Evolutionary conservation across 345 rosid genomes (phyloP), one percentile per base, ranked within the genome.

Genomic region (Sapria himalayana): DNA sequence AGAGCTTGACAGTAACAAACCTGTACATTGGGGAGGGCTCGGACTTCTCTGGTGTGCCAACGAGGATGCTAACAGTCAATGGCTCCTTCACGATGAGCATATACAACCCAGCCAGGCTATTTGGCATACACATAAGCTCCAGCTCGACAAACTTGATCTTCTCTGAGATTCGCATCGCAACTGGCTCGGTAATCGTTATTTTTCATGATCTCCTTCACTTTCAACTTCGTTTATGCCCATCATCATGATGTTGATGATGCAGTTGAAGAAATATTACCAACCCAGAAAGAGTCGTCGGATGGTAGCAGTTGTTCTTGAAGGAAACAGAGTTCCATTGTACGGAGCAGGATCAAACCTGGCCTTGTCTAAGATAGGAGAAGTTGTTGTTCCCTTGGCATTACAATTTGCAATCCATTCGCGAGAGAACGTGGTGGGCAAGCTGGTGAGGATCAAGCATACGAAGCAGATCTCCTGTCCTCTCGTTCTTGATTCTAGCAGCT

Each of bases 111-210:
- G 94, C 86, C 12, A 39, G 74, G 7, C 33, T 64, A 45, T 82
- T 82, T 52, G 94, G 94, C 41, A 66, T 82, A 49, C 92, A 75
- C 50, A 78, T 78, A 25, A 73, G 53, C 57, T 78, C 86, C 42
- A 50, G 69, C 1, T 70, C 78, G 5, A 43, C 78, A 69, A 39
- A 69, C 61, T 71, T 82, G 22, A 16, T 63, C n/a, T 73, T 62
- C 60, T 71, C 65, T 0, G 47, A 75, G 40, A 64, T 82, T 47
- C 55, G 69, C 0, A 54, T 78, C 5, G 81, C 80, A 22, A 67
- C 73, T 2, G 86, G 81, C 4, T 80, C 66, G 84, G 92, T 78
- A 46, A 23, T 13, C 25, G 23, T 12, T 37, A 8, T 39, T 18
- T 27, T 5, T 25, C 4, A 13, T 45, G 20, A n/a, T n/a, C n/a